phyloP scores from a whole-genome alignment of 139 green algal genomes.

The Penium margaritaceum region DNA sequence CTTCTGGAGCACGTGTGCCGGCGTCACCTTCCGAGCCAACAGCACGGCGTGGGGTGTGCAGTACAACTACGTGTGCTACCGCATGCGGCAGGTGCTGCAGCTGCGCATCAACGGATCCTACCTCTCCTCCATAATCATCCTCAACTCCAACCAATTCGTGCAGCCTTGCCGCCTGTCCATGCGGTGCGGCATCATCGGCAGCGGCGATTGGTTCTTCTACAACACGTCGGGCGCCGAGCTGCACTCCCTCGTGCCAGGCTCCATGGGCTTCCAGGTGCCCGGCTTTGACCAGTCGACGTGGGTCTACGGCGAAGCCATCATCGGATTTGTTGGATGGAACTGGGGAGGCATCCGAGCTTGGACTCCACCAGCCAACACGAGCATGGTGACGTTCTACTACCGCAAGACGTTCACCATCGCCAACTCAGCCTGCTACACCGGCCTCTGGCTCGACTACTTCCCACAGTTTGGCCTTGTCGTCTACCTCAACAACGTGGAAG shows the following conservation, averaged over 20 bases:
- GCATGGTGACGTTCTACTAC: slow-evolving; percentile 17
- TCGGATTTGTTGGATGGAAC: slow-evolving; percentile 1
- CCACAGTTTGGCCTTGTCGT: slow-evolving; percentile 12
- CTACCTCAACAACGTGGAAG: slow-evolving; percentile 23
- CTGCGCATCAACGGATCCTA: neutral
- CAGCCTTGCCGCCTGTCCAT: neutral
- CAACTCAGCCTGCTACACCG: slow-evolving; percentile 16
- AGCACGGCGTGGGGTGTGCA: too few relatives aligned
- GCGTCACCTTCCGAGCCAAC: too few relatives aligned
- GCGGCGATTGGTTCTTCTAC: neutral
- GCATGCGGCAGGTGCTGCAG: neutral
- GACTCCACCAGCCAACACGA: neutral
- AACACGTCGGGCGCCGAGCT: neutral
- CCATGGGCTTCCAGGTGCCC: neutral
- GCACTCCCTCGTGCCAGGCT: neutral
- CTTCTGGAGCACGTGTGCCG: too few relatives aligned
- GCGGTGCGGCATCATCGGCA: neutral
- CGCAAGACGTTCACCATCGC: slow-evolving; percentile 10
- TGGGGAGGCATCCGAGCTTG: neutral
- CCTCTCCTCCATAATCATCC: neutral
- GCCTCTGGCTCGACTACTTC: neutral
- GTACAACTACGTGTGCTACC: neutral
- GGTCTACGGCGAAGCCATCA: neutral
- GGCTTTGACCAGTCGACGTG: neutral
- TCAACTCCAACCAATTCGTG: neutral